Evolutionary conservation across 768 basidiomycete species (phyloP), one percentile per base, ranked within the genome.

Genomic region (Serendipita sp.): DNA sequence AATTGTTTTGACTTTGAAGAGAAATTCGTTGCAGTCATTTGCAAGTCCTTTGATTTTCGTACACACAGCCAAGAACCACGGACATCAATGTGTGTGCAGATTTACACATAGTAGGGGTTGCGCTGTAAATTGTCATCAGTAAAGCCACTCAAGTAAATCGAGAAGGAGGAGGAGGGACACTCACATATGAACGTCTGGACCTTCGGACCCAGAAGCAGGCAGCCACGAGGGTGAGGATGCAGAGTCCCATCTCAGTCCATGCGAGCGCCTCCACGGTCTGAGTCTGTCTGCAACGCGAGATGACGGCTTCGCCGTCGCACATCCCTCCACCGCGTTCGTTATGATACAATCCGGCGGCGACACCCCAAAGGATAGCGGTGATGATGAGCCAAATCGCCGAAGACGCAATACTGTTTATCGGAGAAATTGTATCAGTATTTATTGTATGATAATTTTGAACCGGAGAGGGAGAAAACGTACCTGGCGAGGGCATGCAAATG

Each of bases 231-330:
- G 84, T 81, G 64, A 83, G 62, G 11, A 76, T 61, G 67, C 83
- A 84, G 20, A 90, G 70, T 4, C 77, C 79, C 65, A 88, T 83
- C 66, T 87, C 85, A 58, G 83, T 80, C 87, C 88, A 89, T 3
- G 85, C 86, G 16, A 89, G 69, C 0, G 83, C 83, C 71, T 86
- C 84, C 4, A 88, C 82, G 3, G 86, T 86, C 65, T 88, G 73
- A 1, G 81, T 80, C 70, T 88, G 82, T 66, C 84, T 77, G 72
- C 88, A 90, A 79, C 80, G 74, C 17, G 83, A 82, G 65, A 83
- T 77, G 24, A 75, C 72, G 3, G 80, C 76, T 50, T 71, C 71
- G 64, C 77, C 77, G 30, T 79, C 75, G 66, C 87, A 88, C 69
- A 78, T 72, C 3, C 79, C 80, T 13, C 84, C 85, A 9, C 72